phyloP scores from a whole-genome alignment of 495 filamentous ascomycete genomes.

The Penicillium subrubescens region DNA sequence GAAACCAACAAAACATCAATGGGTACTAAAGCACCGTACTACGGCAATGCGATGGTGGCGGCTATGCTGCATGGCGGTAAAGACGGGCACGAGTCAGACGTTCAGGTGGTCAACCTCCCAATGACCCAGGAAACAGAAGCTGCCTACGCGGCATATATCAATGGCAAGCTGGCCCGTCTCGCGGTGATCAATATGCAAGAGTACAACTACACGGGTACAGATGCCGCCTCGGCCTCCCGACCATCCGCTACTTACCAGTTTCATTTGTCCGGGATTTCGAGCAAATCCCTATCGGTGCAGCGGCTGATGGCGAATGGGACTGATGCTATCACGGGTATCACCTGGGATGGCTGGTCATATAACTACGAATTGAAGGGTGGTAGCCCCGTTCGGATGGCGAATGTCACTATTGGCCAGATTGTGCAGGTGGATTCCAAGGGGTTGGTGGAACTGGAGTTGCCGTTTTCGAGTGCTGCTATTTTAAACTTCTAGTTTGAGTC shows the following conservation, averaged over 20 bases:
- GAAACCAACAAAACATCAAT: conserved; percentile 50
- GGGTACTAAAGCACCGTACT: conserved; percentile 69
- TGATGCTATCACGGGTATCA: conserved; percentile 62
- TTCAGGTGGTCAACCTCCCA: conserved; percentile 40
- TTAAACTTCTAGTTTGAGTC: conserved; percentile 37
- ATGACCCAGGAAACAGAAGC: conserved; percentile 47
- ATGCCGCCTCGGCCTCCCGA: conserved; percentile 26
- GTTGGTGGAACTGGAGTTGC: conserved; percentile 47
- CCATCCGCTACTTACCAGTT: conserved; percentile 50
- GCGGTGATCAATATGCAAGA: conserved; percentile 60
- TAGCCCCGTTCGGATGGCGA: conserved; percentile 54
- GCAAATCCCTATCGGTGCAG: conserved; percentile 36
- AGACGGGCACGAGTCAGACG: conserved; percentile 6
- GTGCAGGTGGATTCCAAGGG: conserved; percentile 45
- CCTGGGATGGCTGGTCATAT: conserved; percentile 65
- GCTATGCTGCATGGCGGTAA: conserved; percentile 49
- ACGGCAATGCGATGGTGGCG: conserved; percentile 64
- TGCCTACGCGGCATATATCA: conserved; percentile 62
- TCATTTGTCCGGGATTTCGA: conserved; percentile 29
- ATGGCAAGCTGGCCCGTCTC: conserved; percentile 47
- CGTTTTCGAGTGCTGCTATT: conserved; percentile 51
- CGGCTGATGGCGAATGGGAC: conserved; percentile 63
- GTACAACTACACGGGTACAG: conserved; percentile 57
- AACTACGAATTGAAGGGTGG: conserved; percentile 61
- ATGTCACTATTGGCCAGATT: conserved; percentile 60